Evolutionary conservation across 306 rosid genomes (phyloP), one percentile per base, ranked within the genome.

Genomic region (Casuarina cunninghamiana): DNA sequence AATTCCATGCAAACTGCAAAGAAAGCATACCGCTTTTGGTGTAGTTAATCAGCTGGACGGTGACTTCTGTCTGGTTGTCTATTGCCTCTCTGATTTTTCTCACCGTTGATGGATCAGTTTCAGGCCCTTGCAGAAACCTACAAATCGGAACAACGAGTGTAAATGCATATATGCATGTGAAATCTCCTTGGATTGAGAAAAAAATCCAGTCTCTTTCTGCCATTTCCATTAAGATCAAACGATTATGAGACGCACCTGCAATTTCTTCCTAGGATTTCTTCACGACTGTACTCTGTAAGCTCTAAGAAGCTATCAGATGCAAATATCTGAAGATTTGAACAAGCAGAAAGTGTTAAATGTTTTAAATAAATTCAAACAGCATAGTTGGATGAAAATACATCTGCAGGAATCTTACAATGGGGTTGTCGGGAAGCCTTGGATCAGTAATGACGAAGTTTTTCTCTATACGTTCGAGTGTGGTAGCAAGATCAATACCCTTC

Each of bases 291-390:
- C 85, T 95, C 99, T 1, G 99, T 91, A 46, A 95, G 97, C 88
- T 95, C 99, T 62, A 95, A 83, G 89, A 95, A 95, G 84, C 99
- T 95, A 85, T 95, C 99, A 19, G 99, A 95, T 21, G 99, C 99
- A 77, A 95, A 95, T 17, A 95, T 95, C 99, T 95, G 87, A 80
- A 80, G 83, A 68, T 8, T 17, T 43, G 50, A 77, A 15, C 71
- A 82, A 78, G 75, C 2, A 45, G 43, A 75, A 78, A 46, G 81
- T 68, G n/a, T 76, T 39, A 55, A 3, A 26, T 26, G 32, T 26
- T 26, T 26, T 26, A 26, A 26, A 26, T 26, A 26, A 26, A 55
- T 57, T 71, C 53, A 62, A 63, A 68, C 46, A 79, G 58, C 61
- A 44, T 6, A 10, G 60, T 63, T 16, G 51, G 19, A 78, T 39